phyloP scores from a whole-genome alignment of 192 early-diverging fungal genomes.

The Backusella tuberculispora region DNA sequence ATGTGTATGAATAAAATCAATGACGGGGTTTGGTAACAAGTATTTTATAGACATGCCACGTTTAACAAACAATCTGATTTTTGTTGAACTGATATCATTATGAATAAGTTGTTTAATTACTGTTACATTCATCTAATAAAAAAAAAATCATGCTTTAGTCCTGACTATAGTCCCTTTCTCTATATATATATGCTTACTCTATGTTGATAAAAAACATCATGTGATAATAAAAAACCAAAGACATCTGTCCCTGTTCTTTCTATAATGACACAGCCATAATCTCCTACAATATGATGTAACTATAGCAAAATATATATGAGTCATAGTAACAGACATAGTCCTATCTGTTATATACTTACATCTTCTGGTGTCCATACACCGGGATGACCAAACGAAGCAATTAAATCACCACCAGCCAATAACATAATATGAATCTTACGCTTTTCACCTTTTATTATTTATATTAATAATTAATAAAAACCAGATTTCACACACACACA shows the following conservation, averaged over 20 bases:
- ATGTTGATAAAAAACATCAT: slow-evolving; percentile 90
- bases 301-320: background rate
- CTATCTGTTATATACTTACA: slow-evolving; percentile 52
- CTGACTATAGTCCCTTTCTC: background rate
- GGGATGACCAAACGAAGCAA: slow-evolving; percentile 92
- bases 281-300: slow-evolving; percentile 85
- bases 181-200: slow-evolving; percentile 52
- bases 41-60: slow-evolving; percentile 97
- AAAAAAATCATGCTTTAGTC: background rate
- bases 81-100: slow-evolving; percentile 98
- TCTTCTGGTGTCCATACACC: slow-evolving; percentile 89
- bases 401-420: slow-evolving; percentile 95
- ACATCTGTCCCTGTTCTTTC: slow-evolving; percentile 95
- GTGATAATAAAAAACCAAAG: slow-evolving; percentile 87
- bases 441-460: slow-evolving; percentile 52
- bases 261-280: slow-evolving; percentile 93
- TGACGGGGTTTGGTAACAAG: slow-evolving; percentile 88
- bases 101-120: slow-evolving; percentile 96
- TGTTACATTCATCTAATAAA: slow-evolving; percentile 79
- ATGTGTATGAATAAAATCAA: slow-evolving; percentile 86
- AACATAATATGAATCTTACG: slow-evolving; percentile 84
- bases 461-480: background rate
- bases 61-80: slow-evolving; percentile 94
- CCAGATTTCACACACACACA: too few relatives aligned
- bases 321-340: background rate